These are phyloP conservation scores for Metarhizium guizhouense DNA, from an alignment of 2,329 filamentous ascomycete genomes.

Conservation along the genomic window DNA sequence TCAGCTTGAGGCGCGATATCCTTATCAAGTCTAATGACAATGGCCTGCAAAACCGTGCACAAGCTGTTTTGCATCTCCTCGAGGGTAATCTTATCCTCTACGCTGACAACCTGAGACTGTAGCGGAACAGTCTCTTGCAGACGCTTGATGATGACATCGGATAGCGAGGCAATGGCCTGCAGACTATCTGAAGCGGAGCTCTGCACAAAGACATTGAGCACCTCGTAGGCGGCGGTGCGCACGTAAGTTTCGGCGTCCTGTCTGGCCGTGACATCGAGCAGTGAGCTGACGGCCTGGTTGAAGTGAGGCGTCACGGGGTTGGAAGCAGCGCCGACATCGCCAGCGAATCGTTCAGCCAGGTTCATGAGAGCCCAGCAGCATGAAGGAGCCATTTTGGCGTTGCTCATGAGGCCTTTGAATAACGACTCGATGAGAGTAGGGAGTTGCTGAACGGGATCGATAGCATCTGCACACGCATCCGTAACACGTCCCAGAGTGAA, in stretches of 20 bases:
- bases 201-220: conserved; percentile 87
- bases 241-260: conserved; percentile 78
- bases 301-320: conserved; percentile 91
- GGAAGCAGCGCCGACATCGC: conserved; percentile 64
- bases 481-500: conserved; percentile 95
- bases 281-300: conserved; percentile 77
- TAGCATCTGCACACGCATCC: conserved; percentile 83
- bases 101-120: conserved; percentile 88
- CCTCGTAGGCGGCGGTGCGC: conserved; percentile 92
- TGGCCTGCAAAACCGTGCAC: conserved; percentile 81
- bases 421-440: conserved; percentile 79
- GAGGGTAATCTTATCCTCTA: conserved; percentile 90
- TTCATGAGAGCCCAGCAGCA: conserved; percentile 99
- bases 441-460: conserved; percentile 76
- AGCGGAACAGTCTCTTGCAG: conserved; percentile 84
- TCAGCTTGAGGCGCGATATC: conserved; percentile 87
- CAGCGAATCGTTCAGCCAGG: conserved; percentile 88
- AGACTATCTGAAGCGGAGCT: conserved; percentile 85
- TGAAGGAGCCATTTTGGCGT: conserved; percentile 92
- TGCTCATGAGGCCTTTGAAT: conserved; percentile 82
- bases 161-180: conserved; percentile 69
- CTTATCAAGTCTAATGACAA: conserved; percentile 82
- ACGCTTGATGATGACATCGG: conserved; percentile 81
- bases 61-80: conserved; percentile 98
- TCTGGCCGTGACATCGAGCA: conserved; percentile 78